Evolutionary conservation across 768 basidiomycete species (phyloP), one percentile per base, ranked within the genome.

Genomic region (Pleurotus eryngii): DNA sequence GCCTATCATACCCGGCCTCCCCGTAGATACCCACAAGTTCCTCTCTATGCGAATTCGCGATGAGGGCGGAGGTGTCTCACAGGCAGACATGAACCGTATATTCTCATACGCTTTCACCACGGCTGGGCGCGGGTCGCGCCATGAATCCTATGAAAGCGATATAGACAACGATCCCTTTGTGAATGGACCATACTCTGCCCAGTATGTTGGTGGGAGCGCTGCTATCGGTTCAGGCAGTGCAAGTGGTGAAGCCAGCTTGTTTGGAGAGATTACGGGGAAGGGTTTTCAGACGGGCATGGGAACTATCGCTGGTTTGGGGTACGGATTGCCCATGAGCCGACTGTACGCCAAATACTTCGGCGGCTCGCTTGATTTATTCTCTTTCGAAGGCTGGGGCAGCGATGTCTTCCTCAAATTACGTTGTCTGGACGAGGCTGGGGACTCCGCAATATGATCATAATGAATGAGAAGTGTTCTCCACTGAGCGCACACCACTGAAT

Each of bases 41-140:
- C 81, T 95, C 57, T 89, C 89, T 27, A 77, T 95, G 46, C 80
- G 93, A 39, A 77, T 95, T 17, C 81, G 93, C 27, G 93, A 95
- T 64, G 86, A 92, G 64, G 93, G 93, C 3, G 93, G 93, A 8
- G 93, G 93, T 6, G 85, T 95, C 30, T 79, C 86, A 0, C 85
- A 85, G 2, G 73, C 79, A 8, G 83, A 94, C 68, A 82, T 94
- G 79, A 74, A 80, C 17, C 81, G 84, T 46, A 89, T 95, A 56
- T 95, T 95, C 71, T 92, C 92, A 15, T 95, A 95, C 68, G 91
- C 91, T 5, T 95, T 94, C 68, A 94, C 92, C 4, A 94, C 93
- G 4, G 92, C 91, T 3, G 87, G 85, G 5, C 73, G 79, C 43
- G 42, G 42, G 8, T n/a, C 42, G 37, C 35, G 27, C 5, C 37